Conservation (phyloP, 345 rosid species). For the Eucalyptus decipiens region DNA sequence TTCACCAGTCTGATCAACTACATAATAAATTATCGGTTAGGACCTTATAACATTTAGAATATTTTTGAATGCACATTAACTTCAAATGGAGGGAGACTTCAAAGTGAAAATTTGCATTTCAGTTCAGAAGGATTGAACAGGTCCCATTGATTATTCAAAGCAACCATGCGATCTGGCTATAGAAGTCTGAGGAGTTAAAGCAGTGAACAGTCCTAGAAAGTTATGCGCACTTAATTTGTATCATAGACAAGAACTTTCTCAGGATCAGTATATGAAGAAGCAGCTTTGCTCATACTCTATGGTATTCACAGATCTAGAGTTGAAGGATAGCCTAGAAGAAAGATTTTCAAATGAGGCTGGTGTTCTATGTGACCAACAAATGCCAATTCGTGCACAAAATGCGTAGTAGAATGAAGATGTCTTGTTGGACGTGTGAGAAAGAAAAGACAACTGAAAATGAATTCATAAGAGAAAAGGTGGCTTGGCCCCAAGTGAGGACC, state of each 20-base stretch:
- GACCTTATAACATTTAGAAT: neutral
- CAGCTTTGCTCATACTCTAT: neutral
- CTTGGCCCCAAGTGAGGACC: neutral
- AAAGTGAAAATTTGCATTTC: neutral
- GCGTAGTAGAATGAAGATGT: neutral
- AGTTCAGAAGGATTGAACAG: neutral
- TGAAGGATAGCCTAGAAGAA: neutral
- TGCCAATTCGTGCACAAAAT: neutral
- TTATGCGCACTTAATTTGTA: neutral
- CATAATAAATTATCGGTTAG: constrained; percentile 9
- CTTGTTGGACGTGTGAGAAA: neutral
- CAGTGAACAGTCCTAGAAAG: neutral
- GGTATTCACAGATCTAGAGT: neutral
- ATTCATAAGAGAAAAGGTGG: neutral
- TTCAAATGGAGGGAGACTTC: neutral
- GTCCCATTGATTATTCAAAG: neutral
- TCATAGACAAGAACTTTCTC: neutral
- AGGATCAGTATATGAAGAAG: neutral
- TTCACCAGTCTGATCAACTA: constrained; percentile 76
- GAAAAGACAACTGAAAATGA: neutral
- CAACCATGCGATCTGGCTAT: neutral
- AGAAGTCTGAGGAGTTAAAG: neutral
- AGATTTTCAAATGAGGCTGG: neutral
- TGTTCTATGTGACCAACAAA: neutral
- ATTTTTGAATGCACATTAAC: neutral